These are phyloP conservation scores for Alternaria gaisen DNA, from an alignment of 2,329 filamentous ascomycete genomes.

Conservation along the genomic window DNA sequence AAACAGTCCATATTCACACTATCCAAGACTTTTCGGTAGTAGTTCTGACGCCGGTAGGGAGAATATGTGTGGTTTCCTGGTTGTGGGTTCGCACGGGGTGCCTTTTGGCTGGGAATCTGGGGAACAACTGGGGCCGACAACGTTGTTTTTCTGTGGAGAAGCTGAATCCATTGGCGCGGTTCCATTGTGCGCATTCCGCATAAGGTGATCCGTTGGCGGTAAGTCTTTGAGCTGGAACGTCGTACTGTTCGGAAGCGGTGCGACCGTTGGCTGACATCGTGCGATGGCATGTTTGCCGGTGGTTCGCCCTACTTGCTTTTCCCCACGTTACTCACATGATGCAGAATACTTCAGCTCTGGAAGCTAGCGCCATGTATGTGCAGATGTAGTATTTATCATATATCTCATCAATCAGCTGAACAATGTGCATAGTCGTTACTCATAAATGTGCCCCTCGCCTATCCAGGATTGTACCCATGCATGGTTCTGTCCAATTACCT, in stretches of 20 bases:
- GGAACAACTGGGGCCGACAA: conserved; percentile 12
- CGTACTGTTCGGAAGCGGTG: conserved; percentile 7
- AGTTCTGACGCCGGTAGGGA: conserved; percentile 10
- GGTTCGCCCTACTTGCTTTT: conserved; percentile 3
- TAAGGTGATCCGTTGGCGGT: neutral
- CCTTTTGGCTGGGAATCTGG: conserved; percentile 5
- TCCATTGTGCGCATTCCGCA: neutral
- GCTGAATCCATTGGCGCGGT: neutral
- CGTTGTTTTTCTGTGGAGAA: neutral
- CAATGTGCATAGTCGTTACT: conserved; percentile 1
- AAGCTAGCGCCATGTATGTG: neutral
- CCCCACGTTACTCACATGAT: neutral
- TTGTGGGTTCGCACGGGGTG: neutral
- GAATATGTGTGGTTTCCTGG: neutral
- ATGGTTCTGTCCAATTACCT: neutral
- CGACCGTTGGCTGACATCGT: conserved; percentile 2
- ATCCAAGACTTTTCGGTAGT: conserved; percentile 16
- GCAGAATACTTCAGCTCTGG: neutral
- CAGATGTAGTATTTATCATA: neutral
- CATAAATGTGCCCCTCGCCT: neutral
- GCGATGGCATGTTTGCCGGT: neutral
- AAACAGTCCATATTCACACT: neutral
- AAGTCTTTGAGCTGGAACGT: conserved; percentile 1
- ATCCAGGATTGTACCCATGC: neutral
- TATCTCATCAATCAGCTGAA: conserved; percentile 1